These are phyloP conservation scores for Gillenia trifoliata DNA, from an alignment of 306 rosid genomes.

Conservation along the genomic window DNA sequence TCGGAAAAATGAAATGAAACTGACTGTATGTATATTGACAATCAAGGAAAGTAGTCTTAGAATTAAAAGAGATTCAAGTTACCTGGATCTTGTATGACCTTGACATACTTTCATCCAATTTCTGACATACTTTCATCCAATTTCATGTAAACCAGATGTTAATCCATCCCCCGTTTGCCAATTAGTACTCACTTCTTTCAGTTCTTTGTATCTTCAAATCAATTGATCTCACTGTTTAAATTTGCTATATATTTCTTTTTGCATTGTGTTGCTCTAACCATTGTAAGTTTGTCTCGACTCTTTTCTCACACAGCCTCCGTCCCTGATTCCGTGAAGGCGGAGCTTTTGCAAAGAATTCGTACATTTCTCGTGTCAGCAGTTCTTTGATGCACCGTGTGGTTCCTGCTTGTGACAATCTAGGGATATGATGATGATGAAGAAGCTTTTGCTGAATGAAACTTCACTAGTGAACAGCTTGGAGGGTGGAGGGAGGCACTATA, in stretches of 20 bases:
- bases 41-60: no score
- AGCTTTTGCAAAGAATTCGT: slow-evolving; percentile 75
- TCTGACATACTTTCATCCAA: not conserved
- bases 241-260: not conserved
- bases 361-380: slow-evolving; percentile 64
- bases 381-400: slow-evolving; percentile 24
- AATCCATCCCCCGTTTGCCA: not conserved
- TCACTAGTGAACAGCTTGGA: not conserved
- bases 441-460: slow-evolving; percentile 3
- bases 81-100: not conserved
- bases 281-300: not conserved
- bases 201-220: not conserved
- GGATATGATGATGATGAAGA: not conserved
- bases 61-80: not conserved
- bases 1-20: no score
- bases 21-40: no score
- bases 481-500: not conserved
- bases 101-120: not conserved
- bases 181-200: not conserved
- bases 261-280: not conserved
- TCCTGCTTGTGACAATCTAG: not conserved
- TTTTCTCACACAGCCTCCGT: slow-evolving; percentile 54
- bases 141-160: not conserved
- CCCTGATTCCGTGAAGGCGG: slow-evolving; percentile 84
- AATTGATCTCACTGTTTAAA: not conserved